Evolutionary conservation across 306 rosid species (phyloP), one percentile per base, ranked within the genome.

Genomic region (Ceratonia siliqua): DNA sequence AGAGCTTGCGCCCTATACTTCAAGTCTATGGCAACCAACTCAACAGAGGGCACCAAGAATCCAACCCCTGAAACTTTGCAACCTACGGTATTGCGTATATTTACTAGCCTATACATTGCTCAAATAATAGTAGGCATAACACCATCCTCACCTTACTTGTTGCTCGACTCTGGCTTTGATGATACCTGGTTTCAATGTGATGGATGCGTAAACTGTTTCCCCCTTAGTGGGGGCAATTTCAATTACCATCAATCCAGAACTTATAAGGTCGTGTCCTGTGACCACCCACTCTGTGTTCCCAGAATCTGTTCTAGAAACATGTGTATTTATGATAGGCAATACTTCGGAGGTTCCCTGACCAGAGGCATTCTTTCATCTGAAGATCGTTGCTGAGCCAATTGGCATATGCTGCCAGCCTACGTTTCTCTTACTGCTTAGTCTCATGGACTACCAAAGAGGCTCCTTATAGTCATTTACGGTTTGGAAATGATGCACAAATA

Each of bases 141-240:
- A 21, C 10, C 2, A 1, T 49, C 17, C 24, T 5, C 22, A 49
- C 10, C 24, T 18, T n/a, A n/a, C 24, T 18, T 49, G 22, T 49
- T 49, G 55, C 20, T 49, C 2, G 55, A 49, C 55, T 49, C 55
- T 49, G 55, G 55, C 55, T 49, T 24, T 2, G 55, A 49, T 8
- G 24, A n/a, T 7, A 49, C 55, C 2, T 49, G 55, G 55, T 1
- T 49, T 18, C 77, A 72, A 18, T 49, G 77, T 32, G 58, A 73
- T 7, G 50, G 49, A 3, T 61, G 78, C 13, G 15, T 30, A 4
- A 42, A 42, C 8, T 73, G 69, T 59, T 73, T 73, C 46, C 77
- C 77, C 6, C 41, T 58, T 5, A n/a, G 15, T 5, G 62, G 62
- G 0, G 62, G 36, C 7, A 55, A 27, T 27, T 24, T 22, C 62